Evolutionary conservation across 208 protist genomes (phyloP), one percentile per base, ranked within the genome.

Genomic region (Phytomonas sp.): DNA sequence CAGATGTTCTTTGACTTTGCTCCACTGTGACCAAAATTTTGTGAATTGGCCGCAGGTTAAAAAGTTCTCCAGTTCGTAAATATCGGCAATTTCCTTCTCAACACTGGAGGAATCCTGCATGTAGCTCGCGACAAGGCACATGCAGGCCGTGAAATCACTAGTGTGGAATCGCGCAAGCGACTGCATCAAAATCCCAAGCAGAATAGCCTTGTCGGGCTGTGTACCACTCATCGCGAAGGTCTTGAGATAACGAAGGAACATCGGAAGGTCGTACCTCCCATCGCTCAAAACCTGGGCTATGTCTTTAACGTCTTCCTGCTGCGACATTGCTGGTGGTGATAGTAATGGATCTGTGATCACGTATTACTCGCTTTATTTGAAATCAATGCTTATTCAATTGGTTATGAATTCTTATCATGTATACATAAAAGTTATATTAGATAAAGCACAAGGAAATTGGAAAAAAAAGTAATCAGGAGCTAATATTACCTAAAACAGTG

Each of bases 21-120:
- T 72, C 87, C 90, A 95, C 75, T 87, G 81, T 32, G 77, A 63
- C 87, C 90, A 95, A 72, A 95, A 95, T 71, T 79, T 74, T 6
- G 79, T 76, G 66, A 95, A 95, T 63, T 83, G 67, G 29, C 90
- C 87, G 64, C 87, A 89, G 76, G 81, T 90, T 65, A 95, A 82
- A 26, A 90, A 82, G 71, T 95, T 95, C 78, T 95, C 90, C n/a
- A 92, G 79, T 60, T 89, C 90, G 73, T 95, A 94, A 66, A 94
- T 91, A 70, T 79, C 80, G 66, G 78, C 79, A 1, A 95, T 69
- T 70, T 93, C 87, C 77, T 91, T 88, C 76, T 90, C 83, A 49
- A 93, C 83, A 66, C 75, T 84, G 31, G 78, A 34, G 11, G 83
- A 81, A 69, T 92, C 86, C 80, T 95, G 90, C 69, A 92, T 86